Evolutionary conservation across 768 basidiomycete species (phyloP), one percentile per base, ranked within the genome.

Genomic region (Trametes cingulata): DNA sequence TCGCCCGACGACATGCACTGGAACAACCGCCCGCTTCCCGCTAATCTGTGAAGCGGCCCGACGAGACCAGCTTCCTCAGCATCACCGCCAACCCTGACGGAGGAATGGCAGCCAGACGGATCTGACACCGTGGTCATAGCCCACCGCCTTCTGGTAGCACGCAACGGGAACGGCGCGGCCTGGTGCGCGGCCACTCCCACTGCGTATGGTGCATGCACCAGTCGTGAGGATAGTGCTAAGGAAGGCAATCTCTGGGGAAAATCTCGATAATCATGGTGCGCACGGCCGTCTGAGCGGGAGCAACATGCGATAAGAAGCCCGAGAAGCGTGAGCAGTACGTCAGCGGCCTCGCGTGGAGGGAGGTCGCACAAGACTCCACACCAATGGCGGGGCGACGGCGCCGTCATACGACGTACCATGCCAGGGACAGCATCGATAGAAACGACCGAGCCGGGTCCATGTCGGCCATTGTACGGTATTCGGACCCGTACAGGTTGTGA

Each of bases 211-310:
- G 37, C 60, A 56, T 40, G 60, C 60, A 19, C 60, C 55, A 24
- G 43, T 13, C 24, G 53, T 47, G 60, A 55, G 60, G 60, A 50
- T 19, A 24, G 54, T 49, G 41, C 20, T 10, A n/a, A 46, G 27
- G 45, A 55, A 61, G 54, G 54, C 60, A 61, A 61, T 61, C 60
- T 61, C 47, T 56, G 49, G 60, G 60, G 60, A 61, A 50, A 56
- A 61, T 61, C 60, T 61, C 49, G 49, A 51, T 47, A 56, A 61
- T 51, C 47, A 49, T 51, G 27, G 42, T 37, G 54, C 25, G 36
- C 24, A 17, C 42, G 54, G 29, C 41, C 47, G n/a, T 47, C 47
- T 29, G 33, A 27, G 39, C 52, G 14, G 50, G 29, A 27, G 27
- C 48, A 49, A 61, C 54, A 61, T 55, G 56, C 60, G 60, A 61